Evolutionary conservation across 176 grass and related monocot genomes (phyloP).

Genomic region (Poa annua): DNA sequence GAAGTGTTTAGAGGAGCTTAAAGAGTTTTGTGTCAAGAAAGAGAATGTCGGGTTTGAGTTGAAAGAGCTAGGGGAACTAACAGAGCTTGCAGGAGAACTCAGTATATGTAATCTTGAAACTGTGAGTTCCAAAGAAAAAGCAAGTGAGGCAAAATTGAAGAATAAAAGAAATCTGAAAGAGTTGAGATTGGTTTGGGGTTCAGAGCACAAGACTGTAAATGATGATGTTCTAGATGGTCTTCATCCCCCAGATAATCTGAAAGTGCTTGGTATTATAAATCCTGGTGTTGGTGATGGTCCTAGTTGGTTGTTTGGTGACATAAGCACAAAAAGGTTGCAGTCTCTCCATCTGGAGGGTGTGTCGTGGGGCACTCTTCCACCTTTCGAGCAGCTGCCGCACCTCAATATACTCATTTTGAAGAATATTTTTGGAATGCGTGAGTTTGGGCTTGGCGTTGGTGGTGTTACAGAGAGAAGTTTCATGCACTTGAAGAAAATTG

Average conservation of each 20-base stretch:
- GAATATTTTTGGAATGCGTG: background rate
- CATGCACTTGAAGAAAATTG: background rate
- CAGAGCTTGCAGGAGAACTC: background rate
- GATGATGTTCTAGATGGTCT: background rate
- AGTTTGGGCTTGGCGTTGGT: background rate
- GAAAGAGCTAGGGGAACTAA: background rate
- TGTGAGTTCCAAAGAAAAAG: background rate
- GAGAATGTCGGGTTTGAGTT: background rate
- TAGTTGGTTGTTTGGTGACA: background rate
- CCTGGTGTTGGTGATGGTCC: background rate
- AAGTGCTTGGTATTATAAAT: background rate
- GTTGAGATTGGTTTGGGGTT: background rate
- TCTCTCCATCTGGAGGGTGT: background rate
- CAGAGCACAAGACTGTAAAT: background rate
- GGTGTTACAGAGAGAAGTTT: background rate
- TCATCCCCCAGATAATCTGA: background rate
- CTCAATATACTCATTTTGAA: background rate
- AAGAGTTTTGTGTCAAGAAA: background rate
- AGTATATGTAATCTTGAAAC: background rate
- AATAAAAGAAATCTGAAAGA: background rate
- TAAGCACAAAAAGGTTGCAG: background rate
- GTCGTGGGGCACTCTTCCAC: background rate
- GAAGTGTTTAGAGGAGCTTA: background rate
- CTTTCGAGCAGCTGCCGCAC: background rate
- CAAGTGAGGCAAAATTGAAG: background rate